A percentile compares a stretch with the other conserved stretches of the same genome.
phyloP scores from a whole-genome alignment of 768 basidiomycete species.

The Suillus bovinus region DNA sequence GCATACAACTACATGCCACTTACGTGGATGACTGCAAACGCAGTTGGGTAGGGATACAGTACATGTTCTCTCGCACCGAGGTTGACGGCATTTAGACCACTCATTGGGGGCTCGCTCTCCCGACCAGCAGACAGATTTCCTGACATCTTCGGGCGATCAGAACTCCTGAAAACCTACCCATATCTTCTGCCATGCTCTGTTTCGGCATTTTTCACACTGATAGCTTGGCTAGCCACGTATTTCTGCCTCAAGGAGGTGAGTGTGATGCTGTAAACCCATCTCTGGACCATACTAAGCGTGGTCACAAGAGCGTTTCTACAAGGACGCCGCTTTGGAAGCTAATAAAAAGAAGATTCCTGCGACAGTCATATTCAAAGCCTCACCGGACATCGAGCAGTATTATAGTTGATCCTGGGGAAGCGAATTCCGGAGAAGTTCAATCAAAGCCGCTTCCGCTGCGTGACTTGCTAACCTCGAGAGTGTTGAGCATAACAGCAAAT shows the following conservation, averaged over 20 bases:
- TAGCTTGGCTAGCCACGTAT: background rate
- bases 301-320: background rate
- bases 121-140: conserved; percentile 70
- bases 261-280: background rate
- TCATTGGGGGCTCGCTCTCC: conserved; percentile 66
- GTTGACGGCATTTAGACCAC: conserved; percentile 43
- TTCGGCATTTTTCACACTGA: conserved; percentile 30
- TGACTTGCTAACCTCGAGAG: no score
- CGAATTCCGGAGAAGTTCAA: no score
- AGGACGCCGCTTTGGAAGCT: background rate
- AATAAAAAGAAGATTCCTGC: background rate
- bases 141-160: conserved; percentile 49
- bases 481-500: no score
- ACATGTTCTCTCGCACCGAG: conserved; percentile 12
- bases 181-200: conserved; percentile 75
- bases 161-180: conserved; percentile 64
- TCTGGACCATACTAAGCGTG: background rate
- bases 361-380: background rate
- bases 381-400: background rate
- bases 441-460: no score
- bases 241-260: background rate
- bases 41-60: conserved; percentile 38
- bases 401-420: no score
- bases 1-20: conserved; percentile 62
- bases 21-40: conserved; percentile 41